Base-by-base conservation (phyloP, 371 early-diverging fungal species). In the Homolaphlyctis polyrhiza region DNA sequence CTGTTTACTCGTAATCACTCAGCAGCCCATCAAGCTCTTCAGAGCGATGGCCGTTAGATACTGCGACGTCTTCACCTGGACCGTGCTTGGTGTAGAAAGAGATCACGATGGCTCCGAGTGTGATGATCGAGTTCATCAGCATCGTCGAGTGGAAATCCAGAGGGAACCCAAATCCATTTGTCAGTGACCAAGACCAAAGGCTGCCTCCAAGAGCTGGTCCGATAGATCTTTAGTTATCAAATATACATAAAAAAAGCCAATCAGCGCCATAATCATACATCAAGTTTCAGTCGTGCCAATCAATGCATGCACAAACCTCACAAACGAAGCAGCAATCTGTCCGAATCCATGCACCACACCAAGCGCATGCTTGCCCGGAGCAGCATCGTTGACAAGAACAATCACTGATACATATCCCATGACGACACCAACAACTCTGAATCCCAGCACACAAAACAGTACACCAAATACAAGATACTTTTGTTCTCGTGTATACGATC, bases 341-440 rank as follows among this genome's bases (percentile, higher is more conserved):
- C 81, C 83, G 13, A 84, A 71, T 13, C 88, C 88, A 54, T 89
- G 87, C 11, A 90, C 87, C 0, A 79, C 84, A 1, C 88, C 89
- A 29, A 90, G 71, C 23, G 77, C 62, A 30, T 74, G 70, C 23
- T 78, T 62, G 11, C 54, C 47, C 2, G 81, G 75, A 6, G 89
- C 81, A 0, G 87, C 84, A 49, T 85, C 85, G 48, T 78, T 86
- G 49, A 84, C 82, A 78, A 87, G 71, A n/a, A 87, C 79, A 72
- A 85, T 85, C 51, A 83, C 63, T 6, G 84, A 73, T 1, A 87
- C 88, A 49, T 80, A 86, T 0, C 82, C 74, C 32, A 83, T 65
- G 28, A 82, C 84, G 39, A 76, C 78, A 36, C 72, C 74, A 27
- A 74, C 35, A n/a, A 70, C 78, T 33, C 85, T 75, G 23, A 76